A percentile compares a stretch with the other conserved stretches of the same genome.
Conservation (phyloP, 2,329 filamentous ascomycete species). For the Ceratocystis cubensis region DNA sequence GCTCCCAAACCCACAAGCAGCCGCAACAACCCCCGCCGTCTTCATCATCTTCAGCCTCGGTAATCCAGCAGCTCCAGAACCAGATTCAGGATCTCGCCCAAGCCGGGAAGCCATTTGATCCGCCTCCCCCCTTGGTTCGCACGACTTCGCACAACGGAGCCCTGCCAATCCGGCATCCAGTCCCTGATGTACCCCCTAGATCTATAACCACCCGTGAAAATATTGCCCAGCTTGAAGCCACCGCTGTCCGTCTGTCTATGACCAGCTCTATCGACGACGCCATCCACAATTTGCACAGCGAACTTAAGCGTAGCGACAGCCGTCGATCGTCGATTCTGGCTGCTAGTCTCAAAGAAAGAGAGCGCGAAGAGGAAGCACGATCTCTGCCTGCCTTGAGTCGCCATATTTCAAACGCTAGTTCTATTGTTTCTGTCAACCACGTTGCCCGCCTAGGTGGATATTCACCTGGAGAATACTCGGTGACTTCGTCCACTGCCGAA, state of each 20-base stretch:
- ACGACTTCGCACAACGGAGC: constrained; percentile 34
- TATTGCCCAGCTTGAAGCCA: constrained; percentile 62
- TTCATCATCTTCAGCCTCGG: constrained; percentile 16
- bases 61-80: constrained; percentile 23
- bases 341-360: constrained; percentile 30
- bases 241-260: constrained; percentile 60
- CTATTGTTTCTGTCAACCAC: constrained; percentile 58
- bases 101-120: constrained; percentile 1
- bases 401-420: constrained; percentile 40
- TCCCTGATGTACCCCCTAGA: constrained; percentile 48
- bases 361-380: constrained; percentile 14
- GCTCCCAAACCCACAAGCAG: not conserved
- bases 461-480: constrained; percentile 50
- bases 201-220: constrained; percentile 52
- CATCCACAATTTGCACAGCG: constrained; percentile 58
- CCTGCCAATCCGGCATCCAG: constrained; percentile 43
- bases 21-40: not conserved
- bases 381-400: constrained; percentile 28
- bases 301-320: constrained; percentile 58
- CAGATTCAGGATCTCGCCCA: constrained; percentile 13
- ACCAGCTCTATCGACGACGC: constrained; percentile 67
- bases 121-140: constrained; percentile 35
- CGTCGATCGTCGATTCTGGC: constrained; percentile 50
- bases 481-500: constrained; percentile 51
- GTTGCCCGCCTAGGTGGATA: constrained; percentile 54